Percentiles rank a stretch among this genome's conserved stretches.
These are phyloP conservation scores for Brassica rapa DNA, from an alignment of 345 rosid genomes.

Conservation along the genomic window DNA sequence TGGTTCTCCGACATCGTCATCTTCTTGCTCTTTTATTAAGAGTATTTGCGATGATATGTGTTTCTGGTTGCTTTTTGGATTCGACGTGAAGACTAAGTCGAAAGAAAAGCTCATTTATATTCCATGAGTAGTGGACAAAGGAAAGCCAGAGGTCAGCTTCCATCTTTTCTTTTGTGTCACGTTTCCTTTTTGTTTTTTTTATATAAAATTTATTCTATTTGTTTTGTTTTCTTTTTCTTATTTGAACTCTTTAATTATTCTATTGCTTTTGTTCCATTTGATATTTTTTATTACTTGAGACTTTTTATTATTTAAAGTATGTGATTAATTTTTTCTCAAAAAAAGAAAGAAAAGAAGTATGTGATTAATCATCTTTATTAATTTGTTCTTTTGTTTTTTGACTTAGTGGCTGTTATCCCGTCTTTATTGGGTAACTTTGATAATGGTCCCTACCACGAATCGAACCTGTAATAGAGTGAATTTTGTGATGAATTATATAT, in stretches of 20 bases:
- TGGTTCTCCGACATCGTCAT: conserved; percentile 36
- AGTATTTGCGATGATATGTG: background rate
- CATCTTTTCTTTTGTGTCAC: conserved; percentile 33
- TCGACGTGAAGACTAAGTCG: conserved; percentile 9
- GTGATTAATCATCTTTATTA: background rate
- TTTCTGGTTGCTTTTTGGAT: background rate
- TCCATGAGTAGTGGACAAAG: conserved; percentile 36
- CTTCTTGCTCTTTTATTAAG: background rate
- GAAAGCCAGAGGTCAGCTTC: conserved; percentile 36
- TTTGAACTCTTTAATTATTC: conserved; percentile 5
- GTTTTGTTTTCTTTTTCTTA: background rate
- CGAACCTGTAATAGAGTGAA: background rate
- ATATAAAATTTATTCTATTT: background rate
- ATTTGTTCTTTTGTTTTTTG: background rate
- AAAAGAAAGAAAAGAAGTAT: background rate
- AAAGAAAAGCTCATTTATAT: conserved; percentile 30
- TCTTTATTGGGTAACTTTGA: conserved; percentile 3
- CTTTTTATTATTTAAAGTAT: conserved; percentile 9
- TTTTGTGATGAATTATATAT: background rate
- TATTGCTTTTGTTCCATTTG: background rate
- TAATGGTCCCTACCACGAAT: conserved; percentile 15
- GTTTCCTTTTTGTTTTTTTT: conserved; percentile 10
- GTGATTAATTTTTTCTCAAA: background rate
- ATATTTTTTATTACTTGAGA: background rate
- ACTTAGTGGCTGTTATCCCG: background rate